Evolutionary conservation across 495 filamentous ascomycete species (phyloP), one percentile per base, ranked within the genome.

Genomic region (Bombardia bombarda): DNA sequence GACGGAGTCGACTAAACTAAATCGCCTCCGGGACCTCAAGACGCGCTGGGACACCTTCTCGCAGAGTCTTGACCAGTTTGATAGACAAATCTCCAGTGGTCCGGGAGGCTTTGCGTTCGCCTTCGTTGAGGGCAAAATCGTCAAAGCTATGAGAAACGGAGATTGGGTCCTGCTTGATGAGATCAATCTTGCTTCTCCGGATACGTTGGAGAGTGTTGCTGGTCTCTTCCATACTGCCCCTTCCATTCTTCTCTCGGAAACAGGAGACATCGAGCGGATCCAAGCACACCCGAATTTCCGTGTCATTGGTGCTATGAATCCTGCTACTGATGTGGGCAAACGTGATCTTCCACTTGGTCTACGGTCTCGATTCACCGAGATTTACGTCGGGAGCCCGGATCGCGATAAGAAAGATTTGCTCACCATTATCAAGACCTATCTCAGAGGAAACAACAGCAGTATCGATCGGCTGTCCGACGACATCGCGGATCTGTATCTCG

Each of bases 291-390:
- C 86, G 2, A 78, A 95, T 51, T 99, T 99, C 60, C 81, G 93
- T 24, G 84, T 99, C 19, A 97, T 99, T 62, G 93, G 86, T 19
- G 92, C 92, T 33, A 99, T 99, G 93, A 99, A 99, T 55, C 93
- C 93, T 33, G 90, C 93, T 9, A 97, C 90, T 10, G 93, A 99
- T 70, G 78, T 95, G 43, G 93, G 93, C 24, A 99, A 97, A 67
- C 79, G 87, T 43, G 92, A 97, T 59, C 70, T 99, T 3, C 90
- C 89, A 0, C 77, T 82, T 39, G 87, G 92, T 4, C 25, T 58
- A 43, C 45, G 53, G 32, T 62, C 55, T 6, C 75, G 88, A 16
- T 99, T 99, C 57, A 95, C 90, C 0, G 93, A 99, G 56, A 67
- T 96, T 13, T 99, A 90, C 57, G 86, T 99, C 9, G 74, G 84